Percentiles rank a stretch among this genome's conserved stretches.
These are phyloP conservation scores for Coniella vitis DNA, from an alignment of 2,329 filamentous ascomycete species.

Conservation along the genomic window DNA sequence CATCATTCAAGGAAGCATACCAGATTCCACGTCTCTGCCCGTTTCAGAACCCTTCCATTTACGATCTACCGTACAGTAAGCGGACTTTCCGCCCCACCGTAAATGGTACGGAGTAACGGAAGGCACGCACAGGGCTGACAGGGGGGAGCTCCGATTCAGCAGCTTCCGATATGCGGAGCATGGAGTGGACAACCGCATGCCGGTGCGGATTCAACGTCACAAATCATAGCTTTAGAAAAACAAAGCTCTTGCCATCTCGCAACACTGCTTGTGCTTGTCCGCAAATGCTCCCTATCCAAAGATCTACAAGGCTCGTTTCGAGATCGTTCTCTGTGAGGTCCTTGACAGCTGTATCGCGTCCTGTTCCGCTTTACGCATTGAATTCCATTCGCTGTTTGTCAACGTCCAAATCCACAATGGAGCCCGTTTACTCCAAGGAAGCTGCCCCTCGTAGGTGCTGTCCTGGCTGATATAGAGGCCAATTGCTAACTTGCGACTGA, in stretches of 20 bases:
- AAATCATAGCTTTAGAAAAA: neutral
- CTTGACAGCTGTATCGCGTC: conserved; percentile 5
- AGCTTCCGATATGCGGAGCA: conserved; percentile 7
- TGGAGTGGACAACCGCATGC: neutral
- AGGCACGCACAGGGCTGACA: neutral
- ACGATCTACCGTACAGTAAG: no score
- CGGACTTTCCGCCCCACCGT: no score
- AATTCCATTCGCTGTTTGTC: conserved; percentile 5
- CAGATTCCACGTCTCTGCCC: no score
- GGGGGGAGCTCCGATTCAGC: neutral
- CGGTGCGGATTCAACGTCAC: neutral
- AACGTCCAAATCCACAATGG: conserved; percentile 8
- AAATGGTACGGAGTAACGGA: neutral
- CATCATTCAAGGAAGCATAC: no score
- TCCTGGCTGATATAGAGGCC: neutral
- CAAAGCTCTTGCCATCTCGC: neutral
- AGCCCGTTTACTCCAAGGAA: conserved; percentile 47
- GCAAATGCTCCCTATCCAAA: conserved; percentile 12
- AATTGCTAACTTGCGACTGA: conserved; percentile 9
- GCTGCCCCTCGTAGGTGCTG: conserved; percentile 48
- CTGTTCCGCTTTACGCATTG: neutral
- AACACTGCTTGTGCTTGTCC: neutral
- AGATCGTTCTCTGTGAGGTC: conserved; percentile 15
- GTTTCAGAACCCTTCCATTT: neutral
- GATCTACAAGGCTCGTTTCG: neutral